Base-by-base conservation (phyloP, 805 yeast genomes). In the Isabelozyma rhagii region DNA sequence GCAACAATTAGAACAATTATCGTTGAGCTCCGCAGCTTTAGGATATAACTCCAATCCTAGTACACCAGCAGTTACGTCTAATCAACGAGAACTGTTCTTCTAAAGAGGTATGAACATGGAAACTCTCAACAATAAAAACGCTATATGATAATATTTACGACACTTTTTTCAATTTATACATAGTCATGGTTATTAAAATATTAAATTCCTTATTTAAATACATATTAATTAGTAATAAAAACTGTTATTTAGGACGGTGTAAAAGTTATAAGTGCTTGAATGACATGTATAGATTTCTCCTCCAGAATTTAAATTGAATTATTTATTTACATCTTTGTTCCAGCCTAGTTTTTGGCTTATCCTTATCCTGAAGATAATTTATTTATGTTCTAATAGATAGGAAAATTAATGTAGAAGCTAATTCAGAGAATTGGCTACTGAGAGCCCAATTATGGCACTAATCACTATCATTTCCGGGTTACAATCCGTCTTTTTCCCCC, bases 1-100 rank as follows among this genome's bases (percentile, higher is more conserved):
- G 76, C 73, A 71, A 51, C 79, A 75, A 53, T 71, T 75, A 54
- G 79, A 75, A 56, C 78, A 72, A 51, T 59, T 75, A 38, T 72
- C 78, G 4, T 61, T 75, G 50, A 72, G 74, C 46, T 74, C 79
- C 3, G 79, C 77, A 3, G 78, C 79, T 5, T 55, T 74, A 64
- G 79, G 78, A 3, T 75, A 75, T 51, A 67, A 68, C 47, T 72
- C 78, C 8, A 70, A 66, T 47, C 78, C 78, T 8, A 75, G 74
- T 5, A 72, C 78, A 3, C 75, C 77, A 8, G 52, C 57, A 25
- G 59, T 60, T 18, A 49, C 56, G 15, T 45, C 63, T 5, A 57
- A 54, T 25, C 65, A 61, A 43, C 56, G 58, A 41, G 58, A 55
- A 29, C 62, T 54, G 61, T 67, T 65, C 44, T 58, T 63, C 44